phyloP scores from a whole-genome alignment of 495 filamentous ascomycete genomes.

The Cercophora sp. region DNA sequence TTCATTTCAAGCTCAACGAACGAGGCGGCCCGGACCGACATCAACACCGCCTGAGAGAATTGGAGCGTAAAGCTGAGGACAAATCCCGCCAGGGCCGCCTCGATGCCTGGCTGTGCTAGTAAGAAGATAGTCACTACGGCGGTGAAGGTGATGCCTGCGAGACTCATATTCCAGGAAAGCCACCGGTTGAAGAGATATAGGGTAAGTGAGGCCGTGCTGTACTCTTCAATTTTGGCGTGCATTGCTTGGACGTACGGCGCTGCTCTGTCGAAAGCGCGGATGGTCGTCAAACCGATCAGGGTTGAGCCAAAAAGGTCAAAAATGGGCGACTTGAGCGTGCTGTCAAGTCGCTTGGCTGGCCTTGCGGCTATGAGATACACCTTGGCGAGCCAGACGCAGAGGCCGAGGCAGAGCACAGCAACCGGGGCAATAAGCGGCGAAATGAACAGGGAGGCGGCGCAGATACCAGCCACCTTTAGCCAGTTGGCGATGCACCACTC shows the following conservation, averaged over 20 bases:
- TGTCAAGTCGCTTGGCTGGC: conserved; percentile 69
- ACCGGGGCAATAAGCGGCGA: conserved; percentile 54
- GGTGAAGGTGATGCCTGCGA: conserved; percentile 63
- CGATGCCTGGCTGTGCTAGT: conserved; percentile 53
- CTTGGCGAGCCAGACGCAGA: conserved; percentile 49
- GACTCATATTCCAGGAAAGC: conserved; percentile 61
- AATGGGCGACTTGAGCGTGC: conserved; percentile 62
- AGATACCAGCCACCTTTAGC: conserved; percentile 50
- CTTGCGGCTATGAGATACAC: conserved; percentile 62
- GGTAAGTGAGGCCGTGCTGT: conserved; percentile 54
- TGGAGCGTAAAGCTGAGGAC: conserved; percentile 55
- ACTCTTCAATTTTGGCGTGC: conserved; percentile 57
- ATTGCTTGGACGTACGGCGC: conserved; percentile 57
- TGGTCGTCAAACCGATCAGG: conserved; percentile 63
- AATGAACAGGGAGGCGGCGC: conserved; percentile 53
- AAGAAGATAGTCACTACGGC: conserved; percentile 57
- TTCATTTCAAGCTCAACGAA: conserved; percentile 74
- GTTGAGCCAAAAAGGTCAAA: conserved; percentile 66
- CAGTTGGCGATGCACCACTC: conserved; percentile 46
- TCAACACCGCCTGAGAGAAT: conserved; percentile 46
- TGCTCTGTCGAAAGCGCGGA: conserved; percentile 61
- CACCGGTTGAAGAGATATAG: conserved; percentile 64
- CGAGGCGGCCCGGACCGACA: conserved; percentile 52
- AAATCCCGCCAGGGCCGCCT: conserved; percentile 71
- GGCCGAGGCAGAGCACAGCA: conserved; percentile 43